These are phyloP conservation scores for Agaricus blazei DNA, from an alignment of 768 basidiomycete species.

Conservation along the genomic window DNA sequence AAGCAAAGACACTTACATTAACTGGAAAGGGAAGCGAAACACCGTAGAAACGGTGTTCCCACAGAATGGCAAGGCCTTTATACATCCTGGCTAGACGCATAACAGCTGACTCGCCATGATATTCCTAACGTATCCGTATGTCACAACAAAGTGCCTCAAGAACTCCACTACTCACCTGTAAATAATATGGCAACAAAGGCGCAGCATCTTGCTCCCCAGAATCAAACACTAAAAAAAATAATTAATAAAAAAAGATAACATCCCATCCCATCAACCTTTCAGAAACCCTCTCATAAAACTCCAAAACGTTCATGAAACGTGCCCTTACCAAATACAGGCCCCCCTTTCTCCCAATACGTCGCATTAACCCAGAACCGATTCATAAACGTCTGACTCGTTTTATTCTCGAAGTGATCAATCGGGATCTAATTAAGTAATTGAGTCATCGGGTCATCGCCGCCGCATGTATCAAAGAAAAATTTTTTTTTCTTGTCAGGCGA, in stretches of 20 bases:
- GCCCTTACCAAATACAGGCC: slow-evolving; percentile 40
- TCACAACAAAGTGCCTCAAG: background rate
- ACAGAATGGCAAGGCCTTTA: slow-evolving; percentile 40
- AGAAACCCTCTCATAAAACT: too few relatives aligned
- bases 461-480: too few relatives aligned
- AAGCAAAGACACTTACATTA: slow-evolving; percentile 24
- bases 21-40: slow-evolving; percentile 42
- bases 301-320: too few relatives aligned
- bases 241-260: too few relatives aligned
- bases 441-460: too few relatives aligned
- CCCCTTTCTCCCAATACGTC: slow-evolving; percentile 41
- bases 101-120: slow-evolving; percentile 41
- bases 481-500: background rate
- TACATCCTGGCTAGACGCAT: slow-evolving; percentile 44
- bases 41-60: slow-evolving; percentile 49
- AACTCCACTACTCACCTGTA: slow-evolving; percentile 21
- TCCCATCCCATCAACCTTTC: too few relatives aligned
- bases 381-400: slow-evolving; percentile 28
- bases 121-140: slow-evolving; percentile 25
- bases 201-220: slow-evolving; percentile 47
- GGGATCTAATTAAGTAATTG: slow-evolving; percentile 29
- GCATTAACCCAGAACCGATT: slow-evolving; percentile 48
- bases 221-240: slow-evolving; percentile 34
- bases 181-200: slow-evolving; percentile 42
- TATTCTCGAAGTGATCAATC: slow-evolving; percentile 38